These are phyloP conservation scores for Ochetophila trinervis DNA, from an alignment of 306 rosid species.

Conservation along the genomic window DNA sequence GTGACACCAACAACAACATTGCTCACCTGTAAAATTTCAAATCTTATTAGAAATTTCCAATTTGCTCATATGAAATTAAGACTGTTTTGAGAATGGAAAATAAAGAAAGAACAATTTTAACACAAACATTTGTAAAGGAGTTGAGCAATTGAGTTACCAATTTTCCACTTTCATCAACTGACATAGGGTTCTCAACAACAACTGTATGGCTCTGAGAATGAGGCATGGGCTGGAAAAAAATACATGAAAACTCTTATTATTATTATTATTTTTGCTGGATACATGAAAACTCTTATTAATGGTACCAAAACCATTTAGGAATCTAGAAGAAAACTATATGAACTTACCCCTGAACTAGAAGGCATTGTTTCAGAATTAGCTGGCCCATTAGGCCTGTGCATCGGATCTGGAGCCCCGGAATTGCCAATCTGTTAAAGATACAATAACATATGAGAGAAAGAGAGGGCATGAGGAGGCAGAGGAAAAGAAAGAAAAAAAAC, in stretches of 20 bases:
- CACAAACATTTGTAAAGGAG: conserved; percentile 13
- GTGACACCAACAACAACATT: conserved; percentile 95
- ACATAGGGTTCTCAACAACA: conserved; percentile 96
- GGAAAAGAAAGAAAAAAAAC: too few species aligned
- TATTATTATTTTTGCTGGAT: too few species aligned
- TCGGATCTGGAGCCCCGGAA: conserved; percentile 75
- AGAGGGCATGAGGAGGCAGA: neutral
- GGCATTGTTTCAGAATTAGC: conserved; percentile 55
- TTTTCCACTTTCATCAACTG: conserved; percentile 90
- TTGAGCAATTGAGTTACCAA: conserved; percentile 47
- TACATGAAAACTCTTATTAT: conserved; percentile 12
- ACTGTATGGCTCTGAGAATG: conserved; percentile 83
- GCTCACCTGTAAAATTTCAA: conserved; percentile 71
- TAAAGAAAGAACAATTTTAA: neutral
- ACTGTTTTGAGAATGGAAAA: neutral
- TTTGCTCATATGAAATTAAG: conserved; percentile 5
- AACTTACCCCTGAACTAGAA: conserved; percentile 77
- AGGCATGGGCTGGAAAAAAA: conserved; percentile 46
- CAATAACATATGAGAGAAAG: neutral
- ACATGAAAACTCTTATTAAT: conserved; percentile 10
- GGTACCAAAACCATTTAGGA: conserved; percentile 15
- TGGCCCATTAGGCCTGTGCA: conserved; percentile 70
- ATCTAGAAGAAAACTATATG: conserved; percentile 9
- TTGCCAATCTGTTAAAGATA: conserved; percentile 49
- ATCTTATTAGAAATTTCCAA: conserved; percentile 8